Conservation (phyloP, 306 rosid species). For the Casuarina glauca region DNA sequence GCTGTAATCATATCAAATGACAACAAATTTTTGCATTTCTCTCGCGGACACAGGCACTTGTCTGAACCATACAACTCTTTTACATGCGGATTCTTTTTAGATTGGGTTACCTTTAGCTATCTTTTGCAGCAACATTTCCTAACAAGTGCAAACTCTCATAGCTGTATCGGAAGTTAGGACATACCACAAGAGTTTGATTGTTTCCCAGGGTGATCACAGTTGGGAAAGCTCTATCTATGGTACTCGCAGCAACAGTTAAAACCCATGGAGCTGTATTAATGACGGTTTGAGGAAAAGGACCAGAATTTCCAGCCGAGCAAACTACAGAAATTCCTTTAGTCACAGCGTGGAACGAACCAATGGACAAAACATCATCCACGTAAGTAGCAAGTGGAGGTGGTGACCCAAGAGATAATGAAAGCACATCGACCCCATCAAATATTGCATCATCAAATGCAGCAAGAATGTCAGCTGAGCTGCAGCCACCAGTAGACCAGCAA, state of each 20-base stretch:
- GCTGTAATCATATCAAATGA: not conserved
- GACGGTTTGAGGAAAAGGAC: slow-evolving; percentile 61
- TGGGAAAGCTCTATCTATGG: slow-evolving; percentile 59
- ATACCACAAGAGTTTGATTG: slow-evolving; percentile 58
- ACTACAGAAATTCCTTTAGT: slow-evolving; percentile 54
- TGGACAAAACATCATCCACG: slow-evolving; percentile 51
- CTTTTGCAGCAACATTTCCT: slow-evolving; percentile 1
- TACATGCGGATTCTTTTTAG: not conserved
- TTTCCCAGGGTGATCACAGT: slow-evolving; percentile 50
- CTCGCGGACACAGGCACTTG: not conserved
- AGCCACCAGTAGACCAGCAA: slow-evolving; percentile 59
- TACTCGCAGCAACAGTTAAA: slow-evolving; percentile 60
- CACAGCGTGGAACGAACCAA: slow-evolving; percentile 63
- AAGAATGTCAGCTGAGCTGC: slow-evolving; percentile 61
- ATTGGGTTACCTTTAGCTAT: not conserved
- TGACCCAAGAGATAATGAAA: slow-evolving; percentile 59
- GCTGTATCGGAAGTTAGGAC: slow-evolving; percentile 23
- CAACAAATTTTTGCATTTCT: not conserved
- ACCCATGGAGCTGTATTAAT: slow-evolving; percentile 65
- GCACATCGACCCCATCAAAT: slow-evolving; percentile 52
- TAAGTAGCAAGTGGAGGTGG: slow-evolving; percentile 51
- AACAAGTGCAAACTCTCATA: not conserved
- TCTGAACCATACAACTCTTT: not conserved
- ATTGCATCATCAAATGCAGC: slow-evolving; percentile 73
- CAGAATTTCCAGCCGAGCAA: slow-evolving; percentile 64